phyloP scores from a whole-genome alignment of 176 grass and related monocot genomes.

The Rhipidocladum racemiflorum region DNA sequence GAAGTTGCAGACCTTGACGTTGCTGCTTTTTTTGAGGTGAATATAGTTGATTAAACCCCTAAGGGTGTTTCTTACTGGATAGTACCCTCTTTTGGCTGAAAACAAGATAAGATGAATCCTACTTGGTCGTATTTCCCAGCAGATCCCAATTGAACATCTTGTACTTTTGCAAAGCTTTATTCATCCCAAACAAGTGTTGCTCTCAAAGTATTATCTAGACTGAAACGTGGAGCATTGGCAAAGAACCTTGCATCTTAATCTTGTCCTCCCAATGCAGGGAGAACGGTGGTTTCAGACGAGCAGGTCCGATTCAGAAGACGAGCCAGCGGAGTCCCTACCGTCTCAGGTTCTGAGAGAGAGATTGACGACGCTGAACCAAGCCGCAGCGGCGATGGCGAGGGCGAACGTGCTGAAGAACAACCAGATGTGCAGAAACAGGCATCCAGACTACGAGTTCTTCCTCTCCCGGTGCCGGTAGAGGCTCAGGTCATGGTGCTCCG shows the following conservation, averaged over 20 bases:
- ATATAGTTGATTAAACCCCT: background rate
- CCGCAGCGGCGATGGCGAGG: constrained; percentile 53
- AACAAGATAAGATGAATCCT: background rate
- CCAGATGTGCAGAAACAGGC: constrained; percentile 36
- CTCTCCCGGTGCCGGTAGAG: constrained; percentile 40
- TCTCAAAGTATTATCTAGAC: background rate
- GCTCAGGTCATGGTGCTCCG: background rate
- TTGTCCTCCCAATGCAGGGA: constrained; percentile 40
- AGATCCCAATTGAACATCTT: background rate
- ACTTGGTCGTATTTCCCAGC: background rate
- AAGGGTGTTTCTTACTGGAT: background rate
- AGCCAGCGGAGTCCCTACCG: background rate
- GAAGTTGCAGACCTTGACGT: background rate
- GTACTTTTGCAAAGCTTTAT: background rate
- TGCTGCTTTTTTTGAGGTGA: background rate
- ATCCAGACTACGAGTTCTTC: constrained; percentile 84
- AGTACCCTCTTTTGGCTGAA: background rate
- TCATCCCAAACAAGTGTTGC: background rate
- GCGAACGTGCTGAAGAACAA: constrained; percentile 34
- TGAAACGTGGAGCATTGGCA: background rate
- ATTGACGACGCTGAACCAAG: constrained; percentile 43
- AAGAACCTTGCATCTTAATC: background rate
- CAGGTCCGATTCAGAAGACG: background rate
- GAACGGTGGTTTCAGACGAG: constrained; percentile 67
- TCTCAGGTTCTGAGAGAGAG: constrained; percentile 48